Percentiles rank a stretch among this genome's conserved stretches.
Evolutionary conservation across 306 rosid species (phyloP).

Genomic region (barrel medic (Medicago truncatula)): MtrunA17r5.0-ANR NC_053048.1:35077001-35077500

Average conservation of each 20-base stretch:
- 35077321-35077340: not conserved
- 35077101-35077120: constrained; percentile 27
- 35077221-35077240: constrained; percentile 12
- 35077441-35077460: not conserved
- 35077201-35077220: constrained; percentile 7
- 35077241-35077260: constrained; percentile 22
- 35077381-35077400: not conserved
- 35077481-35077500: not conserved
- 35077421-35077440: not conserved
- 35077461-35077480: not conserved
- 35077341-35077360: not conserved
- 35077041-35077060: constrained; percentile 38
- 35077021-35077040: constrained; percentile 94
- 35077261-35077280: constrained; percentile 8
- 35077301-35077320: constrained; percentile 21
- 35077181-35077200: constrained; percentile 33
- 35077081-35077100: not conserved
- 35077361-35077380: not conserved
- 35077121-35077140: constrained; percentile 23
- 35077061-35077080: constrained; percentile 15
- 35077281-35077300: constrained; percentile 7
- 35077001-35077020: constrained; percentile 93
- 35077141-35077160: constrained; percentile 32
- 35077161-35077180: constrained; percentile 13
- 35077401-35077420: not conserved